Evolutionary conservation across 768 basidiomycete genomes (phyloP), one percentile per base, ranked within the genome.

Genomic region (Kwoniella pini): DNA sequence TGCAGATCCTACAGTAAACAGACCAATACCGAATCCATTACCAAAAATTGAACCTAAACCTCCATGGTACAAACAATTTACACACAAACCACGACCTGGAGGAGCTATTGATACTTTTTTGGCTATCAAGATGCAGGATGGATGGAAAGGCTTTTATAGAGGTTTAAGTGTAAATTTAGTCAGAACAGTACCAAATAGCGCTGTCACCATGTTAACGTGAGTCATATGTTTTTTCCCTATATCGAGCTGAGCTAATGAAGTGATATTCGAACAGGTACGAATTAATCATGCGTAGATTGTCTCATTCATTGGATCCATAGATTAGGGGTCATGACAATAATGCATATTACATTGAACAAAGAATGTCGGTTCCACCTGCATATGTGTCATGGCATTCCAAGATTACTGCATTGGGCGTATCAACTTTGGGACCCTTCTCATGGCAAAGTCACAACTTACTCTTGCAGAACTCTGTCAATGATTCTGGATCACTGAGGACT

Each of bases 181-280:
- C 52, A 83, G 95, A 60, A 99, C 96, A 7, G 95, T 98, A 64
- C 96, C 96, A 15, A 93, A 92, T 77, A 91, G 90, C 69, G 93
- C 92, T 3, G 89, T 97, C 65, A 99, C 96, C 38, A 88, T 99
- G 85, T 79, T 98, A 75, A 91, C 90, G 88, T 94, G 82, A 77
- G 83, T 83, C 33, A 7, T 15, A 36, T 36, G 33, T 7, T 36
- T 7, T 15, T 36, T 36, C 33, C 33, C 15, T 36, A 15, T 7
- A 36, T 36, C 7, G 33, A 36, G 15, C 15, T 15, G 15, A 36
- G 33, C 33, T 7, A 36, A 15, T 15, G 15, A 36, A 15, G 7
- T 36, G 33, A 36, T 15, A 36, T 36, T 36, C 17, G n/a, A 13
- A 27, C 59, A 82, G 82, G 48, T 82, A 65, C 59, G 64, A 65